These are phyloP conservation scores for Avena insularis DNA, from an alignment of 176 grass and related monocot genomes.

Conservation along the genomic window DNA sequence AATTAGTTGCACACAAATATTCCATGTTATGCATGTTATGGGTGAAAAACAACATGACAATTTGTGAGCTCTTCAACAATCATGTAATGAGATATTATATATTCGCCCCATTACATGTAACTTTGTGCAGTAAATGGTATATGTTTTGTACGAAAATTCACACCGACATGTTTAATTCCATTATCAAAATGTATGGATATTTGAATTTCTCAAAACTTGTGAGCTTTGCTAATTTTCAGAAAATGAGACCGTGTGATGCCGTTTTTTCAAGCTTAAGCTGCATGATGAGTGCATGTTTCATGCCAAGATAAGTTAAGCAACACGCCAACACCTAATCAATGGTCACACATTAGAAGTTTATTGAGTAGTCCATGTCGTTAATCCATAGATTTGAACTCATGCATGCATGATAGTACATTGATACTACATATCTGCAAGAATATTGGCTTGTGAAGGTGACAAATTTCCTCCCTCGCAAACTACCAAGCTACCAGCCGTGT, in stretches of 20 bases:
- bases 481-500: neutral
- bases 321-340: neutral
- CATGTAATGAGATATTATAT: neutral
- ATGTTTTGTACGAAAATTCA: neutral
- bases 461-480: constrained; percentile 80
- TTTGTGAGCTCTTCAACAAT: neutral
- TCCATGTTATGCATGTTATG: no score
- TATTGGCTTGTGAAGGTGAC: constrained; percentile 71
- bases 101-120: neutral
- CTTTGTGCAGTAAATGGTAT: neutral
- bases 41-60: neutral
- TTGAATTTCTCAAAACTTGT: neutral
- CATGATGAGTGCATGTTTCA: neutral
- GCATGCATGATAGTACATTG: constrained; percentile 20
- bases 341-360: neutral
- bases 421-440: constrained; percentile 42
- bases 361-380: neutral
- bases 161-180: neutral
- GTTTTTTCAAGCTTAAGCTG: neutral
- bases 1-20: no score
- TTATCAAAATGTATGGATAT: neutral
- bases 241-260: neutral
- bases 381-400: constrained; percentile 29
- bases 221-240: neutral
- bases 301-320: neutral